phyloP scores from a whole-genome alignment of 768 basidiomycete genomes.

The Mycena epipterygia region DNA sequence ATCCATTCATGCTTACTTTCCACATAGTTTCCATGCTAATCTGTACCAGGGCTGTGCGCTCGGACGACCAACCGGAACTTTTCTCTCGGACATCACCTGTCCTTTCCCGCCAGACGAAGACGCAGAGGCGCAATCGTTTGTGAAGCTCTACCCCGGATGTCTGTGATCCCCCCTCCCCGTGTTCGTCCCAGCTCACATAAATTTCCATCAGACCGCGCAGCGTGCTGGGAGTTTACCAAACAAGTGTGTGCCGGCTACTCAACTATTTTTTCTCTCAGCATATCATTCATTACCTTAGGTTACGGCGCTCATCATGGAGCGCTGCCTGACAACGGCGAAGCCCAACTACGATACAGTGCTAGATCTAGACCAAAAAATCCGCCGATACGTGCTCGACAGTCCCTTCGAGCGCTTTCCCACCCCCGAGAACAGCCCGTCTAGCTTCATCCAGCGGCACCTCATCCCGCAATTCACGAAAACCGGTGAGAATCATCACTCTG shows the following conservation, averaged over 20 bases:
- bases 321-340: slow-evolving; percentile 51
- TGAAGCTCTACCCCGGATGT: slow-evolving; percentile 50
- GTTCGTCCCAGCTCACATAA: neutral
- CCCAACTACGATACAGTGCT: slow-evolving; percentile 58
- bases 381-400: slow-evolving; percentile 10
- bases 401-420: slow-evolving; percentile 24
- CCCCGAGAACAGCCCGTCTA: slow-evolving; percentile 49
- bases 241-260: no score
- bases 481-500: slow-evolving; percentile 34
- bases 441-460: slow-evolving; percentile 46
- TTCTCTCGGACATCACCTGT: slow-evolving; percentile 50
- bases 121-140: slow-evolving; percentile 45
- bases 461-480: slow-evolving; percentile 46
- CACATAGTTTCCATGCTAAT: neutral
- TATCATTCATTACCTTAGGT: slow-evolving; percentile 32
- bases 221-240: slow-evolving; percentile 36
- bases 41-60: slow-evolving; percentile 47
- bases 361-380: slow-evolving; percentile 58
- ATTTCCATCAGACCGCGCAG: slow-evolving; percentile 14
- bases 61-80: slow-evolving; percentile 53
- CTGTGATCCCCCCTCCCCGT: slow-evolving; percentile 10
- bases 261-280: no score
- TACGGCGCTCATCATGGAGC: slow-evolving; percentile 53
- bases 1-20: neutral
- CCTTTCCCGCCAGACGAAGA: slow-evolving; percentile 52